A percentile compares a stretch with the other conserved stretches of the same genome.
These are phyloP conservation scores for Chenopodium berlandieri DNA, from an alignment of 148 eudicot species.

Conservation along the genomic window DNA sequence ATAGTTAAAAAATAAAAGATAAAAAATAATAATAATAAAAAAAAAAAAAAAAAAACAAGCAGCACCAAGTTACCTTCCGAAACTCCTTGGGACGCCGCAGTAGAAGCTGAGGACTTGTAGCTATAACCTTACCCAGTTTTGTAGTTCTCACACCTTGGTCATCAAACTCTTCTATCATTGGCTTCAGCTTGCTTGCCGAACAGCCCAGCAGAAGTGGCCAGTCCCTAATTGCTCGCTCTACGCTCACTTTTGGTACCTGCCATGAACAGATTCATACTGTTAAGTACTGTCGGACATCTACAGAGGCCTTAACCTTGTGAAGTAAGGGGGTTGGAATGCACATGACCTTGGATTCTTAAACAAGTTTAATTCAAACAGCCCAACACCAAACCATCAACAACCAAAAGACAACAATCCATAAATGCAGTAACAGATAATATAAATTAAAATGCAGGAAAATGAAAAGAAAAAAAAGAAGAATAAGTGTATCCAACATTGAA, in stretches of 20 bases:
- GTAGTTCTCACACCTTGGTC: conserved; percentile 45
- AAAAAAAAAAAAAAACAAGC: too few species aligned
- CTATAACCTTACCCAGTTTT: conserved; percentile 61
- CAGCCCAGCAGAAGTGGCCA: conserved; percentile 81
- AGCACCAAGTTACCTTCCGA: conserved; percentile 41
- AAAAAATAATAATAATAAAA: too few species aligned
- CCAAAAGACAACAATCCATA: too few species aligned
- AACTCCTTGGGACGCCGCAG: conserved; percentile 59
- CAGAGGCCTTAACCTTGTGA: not conserved
- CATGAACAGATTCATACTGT: not conserved
- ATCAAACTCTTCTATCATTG: conserved; percentile 55
- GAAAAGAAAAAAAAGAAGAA: too few species aligned
- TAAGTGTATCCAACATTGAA: too few species aligned
- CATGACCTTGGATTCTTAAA: not conserved
- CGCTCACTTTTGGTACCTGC: conserved; percentile 61
- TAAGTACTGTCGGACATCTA: not conserved
- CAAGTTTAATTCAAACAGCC: too few species aligned
- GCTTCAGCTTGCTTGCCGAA: conserved; percentile 32
- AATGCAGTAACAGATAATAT: too few species aligned
- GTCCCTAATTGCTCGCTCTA: conserved; percentile 53
- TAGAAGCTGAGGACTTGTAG: conserved; percentile 80
- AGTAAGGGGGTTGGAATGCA: not conserved
- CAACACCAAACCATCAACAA: too few species aligned
- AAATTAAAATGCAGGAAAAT: too few species aligned
- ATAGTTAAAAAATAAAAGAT: too few species aligned